Conservation (phyloP, 2,329 filamentous ascomycete species). For the Hypoxylon sp. region DNA sequence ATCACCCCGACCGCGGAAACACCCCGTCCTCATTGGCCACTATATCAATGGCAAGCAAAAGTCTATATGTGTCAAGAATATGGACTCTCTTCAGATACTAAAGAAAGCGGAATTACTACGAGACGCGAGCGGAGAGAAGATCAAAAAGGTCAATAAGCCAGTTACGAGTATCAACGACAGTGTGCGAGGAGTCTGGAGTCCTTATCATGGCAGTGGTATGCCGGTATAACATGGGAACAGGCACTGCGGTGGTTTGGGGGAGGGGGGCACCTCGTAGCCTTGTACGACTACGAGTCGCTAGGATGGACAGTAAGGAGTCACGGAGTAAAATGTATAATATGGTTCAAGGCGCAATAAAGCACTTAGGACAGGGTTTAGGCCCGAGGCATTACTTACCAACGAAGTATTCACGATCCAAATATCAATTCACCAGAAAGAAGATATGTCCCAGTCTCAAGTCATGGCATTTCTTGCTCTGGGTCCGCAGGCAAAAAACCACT, state of each 20-base stretch:
- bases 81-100: conserved; percentile 82
- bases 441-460: neutral
- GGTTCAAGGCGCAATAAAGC: conserved; percentile 24
- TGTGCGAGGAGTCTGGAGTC: conserved; percentile 78
- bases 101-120: conserved; percentile 81
- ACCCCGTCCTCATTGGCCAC: conserved; percentile 88
- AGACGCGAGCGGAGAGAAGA: conserved; percentile 80
- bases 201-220: conserved; percentile 72
- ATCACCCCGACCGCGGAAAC: conserved; percentile 87
- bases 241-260: conserved; percentile 5
- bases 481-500: conserved; percentile 8
- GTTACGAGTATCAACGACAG: conserved; percentile 73
- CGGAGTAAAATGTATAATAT: conserved; percentile 27
- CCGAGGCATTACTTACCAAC: conserved; percentile 19
- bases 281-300: conserved; percentile 27
- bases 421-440: neutral
- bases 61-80: conserved; percentile 87
- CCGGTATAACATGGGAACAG: conserved; percentile 55
- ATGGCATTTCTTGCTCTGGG: conserved; percentile 4
- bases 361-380: conserved; percentile 1
- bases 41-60: conserved; percentile 93
- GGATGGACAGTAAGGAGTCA: neutral
- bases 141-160: conserved; percentile 72
- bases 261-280: conserved; percentile 9
- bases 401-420: conserved; percentile 20